phyloP scores from a whole-genome alignment of 164 flowering plant genomes.

The Protea cynaroides region DNA sequence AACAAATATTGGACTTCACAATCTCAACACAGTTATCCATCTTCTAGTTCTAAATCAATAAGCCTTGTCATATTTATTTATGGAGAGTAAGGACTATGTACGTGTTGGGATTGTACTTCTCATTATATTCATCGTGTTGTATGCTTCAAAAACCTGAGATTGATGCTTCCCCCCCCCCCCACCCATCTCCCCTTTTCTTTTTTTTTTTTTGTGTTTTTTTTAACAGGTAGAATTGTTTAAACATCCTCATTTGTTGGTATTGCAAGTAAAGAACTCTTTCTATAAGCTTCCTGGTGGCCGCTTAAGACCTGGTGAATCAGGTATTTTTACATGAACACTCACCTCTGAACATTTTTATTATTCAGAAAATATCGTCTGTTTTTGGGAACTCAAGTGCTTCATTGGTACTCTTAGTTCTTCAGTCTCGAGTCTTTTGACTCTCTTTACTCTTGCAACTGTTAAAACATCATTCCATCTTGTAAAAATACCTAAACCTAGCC shows the following conservation, averaged over 20 bases:
- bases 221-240: no score
- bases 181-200: no score
- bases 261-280: conserved; percentile 62
- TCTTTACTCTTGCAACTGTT: neutral
- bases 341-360: no score
- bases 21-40: no score
- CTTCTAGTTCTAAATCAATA: no score
- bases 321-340: conserved; percentile 19
- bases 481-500: no score
- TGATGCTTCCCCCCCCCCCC: no score
- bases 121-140: no score
- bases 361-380: neutral
- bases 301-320: conserved; percentile 69
- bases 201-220: neutral
- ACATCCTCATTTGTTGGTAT: conserved; percentile 48
- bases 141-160: neutral
- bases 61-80: no score
- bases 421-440: neutral
- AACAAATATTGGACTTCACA: no score
- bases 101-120: no score
- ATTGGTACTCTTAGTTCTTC: conserved; percentile 51
- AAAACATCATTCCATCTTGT: neutral
- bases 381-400: neutral
- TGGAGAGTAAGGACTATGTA: no score
- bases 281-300: conserved; percentile 87